Evolutionary conservation across 352 stramenopile species (phyloP), one percentile per base, ranked within the genome.

Genomic region (Globisporangium paddicum): DNA sequence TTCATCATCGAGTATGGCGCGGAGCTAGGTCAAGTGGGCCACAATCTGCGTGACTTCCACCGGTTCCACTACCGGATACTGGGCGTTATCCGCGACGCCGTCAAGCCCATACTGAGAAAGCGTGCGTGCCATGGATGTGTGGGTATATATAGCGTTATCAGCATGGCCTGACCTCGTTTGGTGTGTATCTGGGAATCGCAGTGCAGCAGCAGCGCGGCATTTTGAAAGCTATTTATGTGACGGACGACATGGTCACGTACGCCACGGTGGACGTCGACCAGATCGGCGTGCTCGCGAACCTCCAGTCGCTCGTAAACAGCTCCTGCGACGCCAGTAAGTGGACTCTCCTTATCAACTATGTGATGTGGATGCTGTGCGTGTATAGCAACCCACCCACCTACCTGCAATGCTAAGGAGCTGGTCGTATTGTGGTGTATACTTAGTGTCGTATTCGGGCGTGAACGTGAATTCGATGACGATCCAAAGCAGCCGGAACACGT

Each of bases 21-120:
- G 5, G 79, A 94, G 45, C 71, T 96, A 10, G 79, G 81, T 35
- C 88, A 87, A 25, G 71, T 93, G 21, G 89, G 87, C 30, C 86
- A 95, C 65, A 97, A 97, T 59, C 64, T 96, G 62, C 90, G 89
- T 41, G 87, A 96, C 65, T 97, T 97, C 60, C 77, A 95, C 42
- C 81, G 82, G 23, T 97, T 97, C 67, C 79, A 97, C 58, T 89
- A 90, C 63, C 76, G 85, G 52, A 93, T 97, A 56, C 67, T 74
- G 23, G 79, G 67, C 26, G 82, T 96, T 37, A 82, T 97, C 34
- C 85, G 84, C 28, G 83, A 95, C 18, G 84, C 89, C 0, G 77
- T 93, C 26, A 87, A 90, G 56, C 87, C 86, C 5, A 84, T 97
- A 30, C 70, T 97, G 57, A 67, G 74, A 35, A 93, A 95, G 67